Base-by-base conservation (phyloP, 345 rosid genomes). In the Rhodamnia rubescens region DNA sequence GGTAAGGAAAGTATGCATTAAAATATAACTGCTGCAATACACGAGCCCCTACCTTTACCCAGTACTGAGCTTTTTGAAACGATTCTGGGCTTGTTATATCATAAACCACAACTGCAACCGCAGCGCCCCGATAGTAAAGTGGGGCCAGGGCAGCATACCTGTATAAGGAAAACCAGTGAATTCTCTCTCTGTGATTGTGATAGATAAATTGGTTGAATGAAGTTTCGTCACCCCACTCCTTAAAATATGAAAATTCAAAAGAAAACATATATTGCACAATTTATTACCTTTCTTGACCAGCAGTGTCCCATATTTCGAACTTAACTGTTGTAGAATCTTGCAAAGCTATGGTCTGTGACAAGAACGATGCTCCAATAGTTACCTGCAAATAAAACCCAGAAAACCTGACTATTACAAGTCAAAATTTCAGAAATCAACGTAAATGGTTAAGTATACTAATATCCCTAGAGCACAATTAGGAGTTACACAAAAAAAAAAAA, bases 221-320 rank as follows among this genome's bases (percentile, higher is more conserved):
- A 21, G 58, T 53, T 84, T 42, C 10, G 0, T 20, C 54, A 51
- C 26, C 22, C 11, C 7, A 69, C 85, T 49, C 69, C 59, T 29
- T 29, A 84, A 80, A 84, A 74, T 40, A 83, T 52, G 13, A 69
- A 52, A 58, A 64, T 59, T 44, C 36, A 49, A 75, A 36, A 75
- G 24, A 75, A 55, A 47, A 51, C 54, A 29, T 20, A 49, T 10
- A 40, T 61, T 8, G 69, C 51, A 26, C 57, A 27, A 81, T 40
- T 84, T 52, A 84, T 82, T 93, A 97, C 99, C 99, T 95, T 91
- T 97, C 99, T 88, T 97, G 99, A 36, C 99, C 99, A 75, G 99
- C 99, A 83, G 99, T 97, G 87, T 97, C 99, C 99, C 99, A 97
- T 88, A 97, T 97, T 90, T 97, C 99, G 92, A 97, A 95, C 92